Percentiles rank a stretch among this genome's conserved stretches.
phyloP scores from a whole-genome alignment of 768 basidiomycete species.

The Lanmaoa pseudosensibilis region DNA sequence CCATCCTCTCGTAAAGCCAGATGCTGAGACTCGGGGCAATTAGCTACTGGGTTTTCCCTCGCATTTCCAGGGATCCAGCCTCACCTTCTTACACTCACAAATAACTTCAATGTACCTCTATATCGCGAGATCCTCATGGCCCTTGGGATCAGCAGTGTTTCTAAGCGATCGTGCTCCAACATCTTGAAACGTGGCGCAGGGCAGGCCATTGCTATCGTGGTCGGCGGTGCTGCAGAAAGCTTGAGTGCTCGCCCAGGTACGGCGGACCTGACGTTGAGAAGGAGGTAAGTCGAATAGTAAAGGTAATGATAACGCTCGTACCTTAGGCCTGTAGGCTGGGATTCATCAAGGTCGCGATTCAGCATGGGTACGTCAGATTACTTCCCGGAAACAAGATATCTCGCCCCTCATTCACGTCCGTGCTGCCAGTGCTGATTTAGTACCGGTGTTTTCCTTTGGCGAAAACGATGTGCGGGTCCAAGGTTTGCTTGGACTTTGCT shows the following conservation, averaged over 20 bases:
- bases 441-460: conserved; percentile 97
- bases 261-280: conserved; percentile 79
- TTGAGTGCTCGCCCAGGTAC: conserved; percentile 96
- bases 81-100: conserved; percentile 86
- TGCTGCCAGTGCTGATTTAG: conserved; percentile 76
- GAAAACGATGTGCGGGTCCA: conserved; percentile 84
- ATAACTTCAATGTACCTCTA: conserved; percentile 89
- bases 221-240: conserved; percentile 95
- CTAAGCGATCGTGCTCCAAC: conserved; percentile 85
- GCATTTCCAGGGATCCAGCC: conserved; percentile 91
- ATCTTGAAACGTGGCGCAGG: conserved; percentile 66
- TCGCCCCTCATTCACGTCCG: conserved; percentile 3
- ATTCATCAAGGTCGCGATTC: conserved; percentile 93
- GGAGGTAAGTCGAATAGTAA: conserved; percentile 44
- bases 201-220: conserved; percentile 86
- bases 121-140: conserved; percentile 90
- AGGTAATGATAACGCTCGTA: neutral
- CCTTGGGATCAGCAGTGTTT: conserved; percentile 90
- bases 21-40: conserved; percentile 1
- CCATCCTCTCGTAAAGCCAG: neutral
- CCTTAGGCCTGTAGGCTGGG: conserved; percentile 57
- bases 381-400: neutral
- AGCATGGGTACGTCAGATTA: conserved; percentile 62
- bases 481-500: neutral
- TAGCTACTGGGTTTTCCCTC: conserved; percentile 87